Base-by-base conservation (phyloP, 2,329 filamentous ascomycete species). In the Penicillium sp. region DNA sequence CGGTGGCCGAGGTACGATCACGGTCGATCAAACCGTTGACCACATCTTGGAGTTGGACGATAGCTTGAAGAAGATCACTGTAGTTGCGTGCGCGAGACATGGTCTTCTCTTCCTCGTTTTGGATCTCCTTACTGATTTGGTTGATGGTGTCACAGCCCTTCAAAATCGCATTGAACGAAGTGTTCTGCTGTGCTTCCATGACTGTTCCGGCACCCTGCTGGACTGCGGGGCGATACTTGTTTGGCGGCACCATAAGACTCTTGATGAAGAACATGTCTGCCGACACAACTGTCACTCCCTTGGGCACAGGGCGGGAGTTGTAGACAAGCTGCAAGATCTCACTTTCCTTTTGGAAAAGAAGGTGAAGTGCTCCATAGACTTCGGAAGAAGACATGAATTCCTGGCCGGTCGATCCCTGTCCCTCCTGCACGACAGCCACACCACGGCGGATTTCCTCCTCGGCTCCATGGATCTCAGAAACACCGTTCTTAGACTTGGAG, bases 251-350 rank as follows among this genome's bases (percentile, higher is more conserved):
- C 15, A 97, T 80, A 51, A 99, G 79, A 36, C 87, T 88, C 55
- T 89, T 87, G 55, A 97, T 81, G 76, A 99, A 99, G 77, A 99
- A 97, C 87, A 97, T 96, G 64, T 96, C 90, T 1, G 91, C 85
- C 2, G 80, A 86, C n/a, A 91, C 79, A 19, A 78, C 78, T 7
- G 76, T 76, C 38, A 80, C 76, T 55, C 82, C 84, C 70, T 84
- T 87, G 5, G 82, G 79, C n/a, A 73, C 69, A 5, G 88, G 85
- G 57, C 88, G 87, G 19, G 90, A 88, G 70, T 87, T 89, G 76
- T 97, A 99, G 5, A 99, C 79, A n/a, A 97, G 80, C 16, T 86
- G 82, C 43, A 99, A 74, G 33, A 99, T 82, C 43, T 96, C 91
- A 60, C 88, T 84, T 70, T 99, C 94, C 60, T 91, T 90, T 62